Percentiles rank a stretch among this genome's conserved stretches.
Evolutionary conservation across 2,329 filamentous ascomycete genomes (phyloP).

Genomic region (Chrysoporthe puriensis): DNA sequence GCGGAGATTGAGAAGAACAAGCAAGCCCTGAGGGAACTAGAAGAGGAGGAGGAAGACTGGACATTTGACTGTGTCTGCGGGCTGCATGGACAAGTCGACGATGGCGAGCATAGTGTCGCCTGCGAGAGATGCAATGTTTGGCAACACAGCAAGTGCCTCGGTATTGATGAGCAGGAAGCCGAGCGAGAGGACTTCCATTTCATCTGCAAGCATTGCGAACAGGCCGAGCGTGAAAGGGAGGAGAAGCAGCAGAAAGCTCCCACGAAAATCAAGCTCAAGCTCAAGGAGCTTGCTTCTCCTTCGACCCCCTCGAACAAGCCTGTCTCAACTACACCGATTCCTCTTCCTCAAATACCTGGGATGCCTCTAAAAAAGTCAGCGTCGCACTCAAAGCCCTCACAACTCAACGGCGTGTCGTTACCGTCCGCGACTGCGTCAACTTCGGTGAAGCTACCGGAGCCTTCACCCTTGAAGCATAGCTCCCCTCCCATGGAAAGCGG

Average conservation of each 20-base stretch:
- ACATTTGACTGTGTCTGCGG: slow-evolving; percentile 94
- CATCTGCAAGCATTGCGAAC: slow-evolving; percentile 77
- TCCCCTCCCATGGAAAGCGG: slow-evolving; percentile 22
- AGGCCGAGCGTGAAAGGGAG: slow-evolving; percentile 55
- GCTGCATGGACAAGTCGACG: slow-evolving; percentile 88
- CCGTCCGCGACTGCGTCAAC: slow-evolving; percentile 21
- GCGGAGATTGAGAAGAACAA: slow-evolving; percentile 80
- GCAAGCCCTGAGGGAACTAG: slow-evolving; percentile 74
- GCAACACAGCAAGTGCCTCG: slow-evolving; percentile 94
- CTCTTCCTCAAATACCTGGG: slow-evolving; percentile 26
- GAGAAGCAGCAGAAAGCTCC: slow-evolving; percentile 64
- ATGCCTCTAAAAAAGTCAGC: slow-evolving; percentile 22
- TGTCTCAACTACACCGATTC: slow-evolving; percentile 31
- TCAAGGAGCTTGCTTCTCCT: slow-evolving; percentile 40
- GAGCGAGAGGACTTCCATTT: slow-evolving; percentile 88
- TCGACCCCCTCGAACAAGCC: slow-evolving; percentile 33
- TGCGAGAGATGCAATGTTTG: slow-evolving; percentile 94
- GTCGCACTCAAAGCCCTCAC: slow-evolving; percentile 10
- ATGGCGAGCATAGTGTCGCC: slow-evolving; percentile 89
- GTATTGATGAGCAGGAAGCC: slow-evolving; percentile 76
- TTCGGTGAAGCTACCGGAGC: slow-evolving; percentile 21
- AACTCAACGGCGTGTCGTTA: slow-evolving; percentile 25
- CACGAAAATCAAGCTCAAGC: slow-evolving; percentile 57
- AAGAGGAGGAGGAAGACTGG: slow-evolving; percentile 78
- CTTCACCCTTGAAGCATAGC: slow-evolving; percentile 28